phyloP scores from a whole-genome alignment of 2,329 filamentous ascomycete species.

The Orbilia blumenaviensis region DNA sequence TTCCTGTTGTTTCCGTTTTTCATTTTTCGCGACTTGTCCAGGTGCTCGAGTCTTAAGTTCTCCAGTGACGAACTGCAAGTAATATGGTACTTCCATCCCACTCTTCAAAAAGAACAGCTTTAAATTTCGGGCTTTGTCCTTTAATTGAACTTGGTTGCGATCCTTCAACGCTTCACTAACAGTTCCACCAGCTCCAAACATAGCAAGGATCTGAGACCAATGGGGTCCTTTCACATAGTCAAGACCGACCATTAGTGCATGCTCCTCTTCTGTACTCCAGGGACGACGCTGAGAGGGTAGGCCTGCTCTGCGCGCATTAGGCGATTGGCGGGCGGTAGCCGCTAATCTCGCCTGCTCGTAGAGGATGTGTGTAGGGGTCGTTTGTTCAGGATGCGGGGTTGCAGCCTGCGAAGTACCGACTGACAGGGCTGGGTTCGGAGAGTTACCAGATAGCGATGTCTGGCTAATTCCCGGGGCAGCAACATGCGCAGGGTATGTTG shows the following conservation, averaged over 20 bases:
- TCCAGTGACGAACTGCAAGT: slow-evolving; percentile 85
- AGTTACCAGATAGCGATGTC: slow-evolving; percentile 28
- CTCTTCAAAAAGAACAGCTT: slow-evolving; percentile 93
- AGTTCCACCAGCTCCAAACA: slow-evolving; percentile 82
- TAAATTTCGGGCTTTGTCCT: slow-evolving; percentile 88
- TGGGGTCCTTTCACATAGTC: slow-evolving; percentile 90
- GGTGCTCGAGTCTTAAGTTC: slow-evolving; percentile 87
- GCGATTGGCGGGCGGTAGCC: slow-evolving; percentile 67
- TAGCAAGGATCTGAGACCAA: slow-evolving; percentile 87
- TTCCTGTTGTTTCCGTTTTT: slow-evolving; percentile 51
- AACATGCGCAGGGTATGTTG: slow-evolving; percentile 12
- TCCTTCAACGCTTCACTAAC: slow-evolving; percentile 86
- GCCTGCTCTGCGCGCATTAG: slow-evolving; percentile 66
- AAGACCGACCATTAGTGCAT: slow-evolving; percentile 85
- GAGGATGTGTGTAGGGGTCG: slow-evolving; percentile 66
- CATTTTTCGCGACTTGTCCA: slow-evolving; percentile 74
- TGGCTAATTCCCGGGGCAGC: slow-evolving; percentile 46
- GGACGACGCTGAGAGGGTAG: slow-evolving; percentile 73
- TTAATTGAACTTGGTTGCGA: slow-evolving; percentile 87
- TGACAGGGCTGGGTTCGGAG: slow-evolving; percentile 41
- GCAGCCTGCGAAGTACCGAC: slow-evolving; percentile 20
- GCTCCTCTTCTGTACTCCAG: slow-evolving; percentile 89
- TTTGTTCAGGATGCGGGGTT: slow-evolving; percentile 60
- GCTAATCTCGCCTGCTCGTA: slow-evolving; percentile 69
- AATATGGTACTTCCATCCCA: slow-evolving; percentile 87